Evolutionary conservation across 805 yeast species (phyloP), one percentile per base, ranked within the genome.

Genomic region (Ogataea wickerhamii): DNA sequence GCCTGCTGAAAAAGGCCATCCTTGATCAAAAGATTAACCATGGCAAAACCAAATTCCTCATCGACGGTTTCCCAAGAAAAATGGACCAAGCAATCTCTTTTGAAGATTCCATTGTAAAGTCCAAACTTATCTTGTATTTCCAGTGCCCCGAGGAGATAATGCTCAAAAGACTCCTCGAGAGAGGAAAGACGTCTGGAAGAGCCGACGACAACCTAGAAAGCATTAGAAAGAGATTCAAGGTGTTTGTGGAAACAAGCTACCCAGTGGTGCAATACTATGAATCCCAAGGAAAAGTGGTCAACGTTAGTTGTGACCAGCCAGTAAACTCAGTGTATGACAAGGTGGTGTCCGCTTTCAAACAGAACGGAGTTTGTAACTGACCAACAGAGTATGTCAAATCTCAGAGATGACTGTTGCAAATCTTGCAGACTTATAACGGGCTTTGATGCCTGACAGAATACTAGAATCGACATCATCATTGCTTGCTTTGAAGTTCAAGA

Each of bases 1-100:
- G 87, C 1, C 67, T 91, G 40, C 72, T 91, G 55, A 76, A 82
- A 53, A 80, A 83, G 45, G 95, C 96, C 7, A 88, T 91, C 65
- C 53, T 66, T 27, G 81, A 73, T 23, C 65, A 73, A 34, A 59
- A 61, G 47, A 44, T 51, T 3, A 57, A 68, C n/a, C 11, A 43
- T 17, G 82, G 84, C 12, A 69, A 64, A 18, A 71, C 70, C 37
- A 78, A 78, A 50, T 91, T 89, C 61, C 68, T 91, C 53, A 80
- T 91, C 37, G 98, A 91, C 61, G 98, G 98, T 0, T 91, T 93
- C 74, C 98, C 98, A 34, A 77, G 98, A 60, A 87, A 89, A 61
- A 91, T 93, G 97, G 98, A 93, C 64, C 98, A 91, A 68, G 98
- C 98, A 0, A 43, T 83, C 28, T 84, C 91, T n/a, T 91, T 91